Conservation (phyloP, 768 basidiomycete species). For the Lactarius hengduanensis region DNA sequence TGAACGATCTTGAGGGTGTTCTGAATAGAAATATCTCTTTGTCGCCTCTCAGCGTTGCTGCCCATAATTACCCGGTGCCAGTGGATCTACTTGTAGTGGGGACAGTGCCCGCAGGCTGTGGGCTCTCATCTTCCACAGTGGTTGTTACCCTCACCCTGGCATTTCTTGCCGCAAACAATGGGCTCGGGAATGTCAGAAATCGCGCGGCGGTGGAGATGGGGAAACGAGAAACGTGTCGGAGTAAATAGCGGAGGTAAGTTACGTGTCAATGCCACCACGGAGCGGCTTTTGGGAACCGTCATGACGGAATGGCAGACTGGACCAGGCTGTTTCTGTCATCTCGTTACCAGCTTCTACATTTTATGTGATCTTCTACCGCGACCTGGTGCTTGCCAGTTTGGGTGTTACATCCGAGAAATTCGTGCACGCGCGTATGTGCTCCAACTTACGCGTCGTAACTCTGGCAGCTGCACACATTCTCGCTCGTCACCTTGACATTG, state of each 20-base stretch:
- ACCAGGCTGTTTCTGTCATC: slow-evolving; percentile 88
- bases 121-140: slow-evolving; percentile 87
- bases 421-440: slow-evolving; percentile 68
- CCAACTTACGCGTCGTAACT: slow-evolving; percentile 89
- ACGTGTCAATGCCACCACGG: slow-evolving; percentile 29
- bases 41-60: background rate
- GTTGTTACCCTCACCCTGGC: slow-evolving; percentile 83
- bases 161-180: slow-evolving; percentile 75
- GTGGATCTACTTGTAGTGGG: slow-evolving; percentile 80
- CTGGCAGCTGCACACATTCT: slow-evolving; percentile 77
- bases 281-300: background rate
- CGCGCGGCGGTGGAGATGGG: slow-evolving; percentile 72
- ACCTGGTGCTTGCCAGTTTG: slow-evolving; percentile 79
- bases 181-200: slow-evolving; percentile 54
- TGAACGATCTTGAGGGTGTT: slow-evolving; percentile 50
- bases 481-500: slow-evolving; percentile 54
- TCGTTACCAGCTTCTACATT: slow-evolving; percentile 67
- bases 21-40: slow-evolving; percentile 57
- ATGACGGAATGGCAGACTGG: slow-evolving; percentile 55
- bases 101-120: slow-evolving; percentile 82
- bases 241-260: slow-evolving; percentile 75
- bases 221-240: slow-evolving; percentile 82
- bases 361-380: slow-evolving; percentile 80
- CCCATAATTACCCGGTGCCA: slow-evolving; percentile 43
- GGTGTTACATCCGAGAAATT: slow-evolving; percentile 81